Evolutionary conservation across 2,329 filamentous ascomycete species (phyloP).

Genomic region (Cladosporium cucumerinum): DNA sequence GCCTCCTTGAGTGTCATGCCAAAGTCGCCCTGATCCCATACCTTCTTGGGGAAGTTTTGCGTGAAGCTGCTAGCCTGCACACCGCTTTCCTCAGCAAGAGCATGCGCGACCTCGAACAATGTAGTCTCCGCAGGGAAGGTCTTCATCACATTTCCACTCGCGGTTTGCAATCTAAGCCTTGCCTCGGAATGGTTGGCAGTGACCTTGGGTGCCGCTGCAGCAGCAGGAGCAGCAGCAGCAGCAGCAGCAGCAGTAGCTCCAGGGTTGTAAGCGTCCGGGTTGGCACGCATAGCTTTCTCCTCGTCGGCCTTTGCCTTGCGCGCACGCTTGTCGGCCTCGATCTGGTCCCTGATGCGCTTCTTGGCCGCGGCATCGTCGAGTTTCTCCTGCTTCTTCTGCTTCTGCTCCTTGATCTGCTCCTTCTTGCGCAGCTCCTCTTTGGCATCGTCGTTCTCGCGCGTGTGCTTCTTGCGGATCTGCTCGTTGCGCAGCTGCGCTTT

Average conservation of each 20-base stretch:
- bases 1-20: slow-evolving; percentile 90
- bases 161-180: slow-evolving; percentile 75
- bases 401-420: slow-evolving; percentile 88
- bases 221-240: slow-evolving; percentile 37
- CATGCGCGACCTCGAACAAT: slow-evolving; percentile 83
- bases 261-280: slow-evolving; percentile 54
- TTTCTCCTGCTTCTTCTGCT: slow-evolving; percentile 84
- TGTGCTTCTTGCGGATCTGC: slow-evolving; percentile 78
- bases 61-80: slow-evolving; percentile 71
- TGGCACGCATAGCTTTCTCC: slow-evolving; percentile 81
- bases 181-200: slow-evolving; percentile 74
- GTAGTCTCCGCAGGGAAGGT: slow-evolving; percentile 86
- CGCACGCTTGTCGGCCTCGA: slow-evolving; percentile 90
- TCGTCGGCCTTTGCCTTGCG: slow-evolving; percentile 79
- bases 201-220: slow-evolving; percentile 48
- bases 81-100: slow-evolving; percentile 68
- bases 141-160: slow-evolving; percentile 75
- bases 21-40: slow-evolving; percentile 68
- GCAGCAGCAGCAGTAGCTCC: slow-evolving; percentile 39
- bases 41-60: slow-evolving; percentile 83
- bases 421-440: slow-evolving; percentile 88
- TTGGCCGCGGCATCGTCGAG: slow-evolving; percentile 79
- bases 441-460: slow-evolving; percentile 79
- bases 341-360: slow-evolving; percentile 85
- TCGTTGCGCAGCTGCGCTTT: slow-evolving; percentile 83